Conservation (phyloP, 2,329 filamentous ascomycete genomes). For the Mycosphaerella arachidis region DNA sequence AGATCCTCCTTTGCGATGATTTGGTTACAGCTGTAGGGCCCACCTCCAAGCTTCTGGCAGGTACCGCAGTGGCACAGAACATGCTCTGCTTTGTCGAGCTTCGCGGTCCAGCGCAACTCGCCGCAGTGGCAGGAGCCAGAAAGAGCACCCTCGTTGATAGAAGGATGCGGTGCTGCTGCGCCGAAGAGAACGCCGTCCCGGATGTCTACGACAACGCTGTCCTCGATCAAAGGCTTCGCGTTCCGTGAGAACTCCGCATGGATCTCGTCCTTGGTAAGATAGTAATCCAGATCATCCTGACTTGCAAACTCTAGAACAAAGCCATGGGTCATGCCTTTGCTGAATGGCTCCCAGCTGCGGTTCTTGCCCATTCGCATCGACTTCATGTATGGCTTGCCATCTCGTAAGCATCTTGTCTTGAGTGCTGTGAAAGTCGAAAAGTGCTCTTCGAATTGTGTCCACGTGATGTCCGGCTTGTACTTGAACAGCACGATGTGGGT, state of each 20-base stretch:
- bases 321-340: constrained; percentile 35
- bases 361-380: constrained; percentile 34
- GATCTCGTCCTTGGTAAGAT: constrained; percentile 31
- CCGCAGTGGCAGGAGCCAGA: constrained; percentile 34
- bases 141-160: constrained; percentile 18
- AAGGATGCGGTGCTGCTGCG: constrained; percentile 12
- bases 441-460: constrained; percentile 32
- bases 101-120: constrained; percentile 27
- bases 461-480: constrained; percentile 31
- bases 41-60: constrained; percentile 35
- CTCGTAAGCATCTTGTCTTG: constrained; percentile 25
- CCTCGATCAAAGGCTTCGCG: constrained; percentile 32
- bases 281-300: constrained; percentile 35
- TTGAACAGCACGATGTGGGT: constrained; percentile 37
- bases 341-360: constrained; percentile 31
- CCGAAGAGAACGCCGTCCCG: constrained; percentile 34
- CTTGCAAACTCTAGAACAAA: constrained; percentile 35
- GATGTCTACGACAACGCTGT: constrained; percentile 34
- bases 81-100: constrained; percentile 26
- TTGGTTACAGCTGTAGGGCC: constrained; percentile 36
- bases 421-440: constrained; percentile 32
- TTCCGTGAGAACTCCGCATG: constrained; percentile 30
- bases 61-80: constrained; percentile 37
- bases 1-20: constrained; percentile 32
- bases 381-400: constrained; percentile 31